Conservation (phyloP, 106 monocot genomes). For the Dactylorhiza incarnata region DNA sequence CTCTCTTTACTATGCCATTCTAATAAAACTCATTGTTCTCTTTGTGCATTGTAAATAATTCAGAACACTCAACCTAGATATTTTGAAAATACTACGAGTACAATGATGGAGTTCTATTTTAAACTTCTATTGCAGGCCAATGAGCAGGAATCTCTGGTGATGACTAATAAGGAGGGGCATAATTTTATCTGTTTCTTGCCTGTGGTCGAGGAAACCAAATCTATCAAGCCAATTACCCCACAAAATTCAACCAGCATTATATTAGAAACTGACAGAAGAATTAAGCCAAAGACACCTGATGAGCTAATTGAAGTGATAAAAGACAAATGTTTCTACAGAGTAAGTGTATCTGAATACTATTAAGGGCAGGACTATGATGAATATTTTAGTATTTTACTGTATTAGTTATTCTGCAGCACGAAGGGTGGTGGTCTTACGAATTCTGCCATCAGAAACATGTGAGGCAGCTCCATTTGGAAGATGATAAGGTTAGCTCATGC, state of each 20-base stretch:
- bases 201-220: conserved; percentile 60
- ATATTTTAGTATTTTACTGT: not conserved
- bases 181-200: conserved; percentile 70
- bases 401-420: conserved; percentile 38
- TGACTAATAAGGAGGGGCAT: conserved; percentile 68
- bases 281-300: conserved; percentile 79
- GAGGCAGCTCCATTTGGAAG: conserved; percentile 67
- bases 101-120: not conserved
- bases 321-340: conserved; percentile 67
- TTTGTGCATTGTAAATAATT: not conserved
- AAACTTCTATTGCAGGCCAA: conserved; percentile 33
- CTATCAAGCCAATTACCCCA: conserved; percentile 19
- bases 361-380: not conserved
- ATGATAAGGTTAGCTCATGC: conserved; percentile 41
- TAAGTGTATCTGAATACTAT: conserved; percentile 12
- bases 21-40: not conserved
- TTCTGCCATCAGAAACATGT: conserved; percentile 67
- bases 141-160: conserved; percentile 51
- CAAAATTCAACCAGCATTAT: conserved; percentile 59
- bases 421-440: conserved; percentile 97
- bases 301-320: conserved; percentile 71
- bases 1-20: not conserved
- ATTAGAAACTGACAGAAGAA: conserved; percentile 43
- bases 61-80: not conserved
- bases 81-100: not conserved